Base-by-base conservation (phyloP, 1,139 yeast genomes). In the Yamadazyma siamensis region DNA sequence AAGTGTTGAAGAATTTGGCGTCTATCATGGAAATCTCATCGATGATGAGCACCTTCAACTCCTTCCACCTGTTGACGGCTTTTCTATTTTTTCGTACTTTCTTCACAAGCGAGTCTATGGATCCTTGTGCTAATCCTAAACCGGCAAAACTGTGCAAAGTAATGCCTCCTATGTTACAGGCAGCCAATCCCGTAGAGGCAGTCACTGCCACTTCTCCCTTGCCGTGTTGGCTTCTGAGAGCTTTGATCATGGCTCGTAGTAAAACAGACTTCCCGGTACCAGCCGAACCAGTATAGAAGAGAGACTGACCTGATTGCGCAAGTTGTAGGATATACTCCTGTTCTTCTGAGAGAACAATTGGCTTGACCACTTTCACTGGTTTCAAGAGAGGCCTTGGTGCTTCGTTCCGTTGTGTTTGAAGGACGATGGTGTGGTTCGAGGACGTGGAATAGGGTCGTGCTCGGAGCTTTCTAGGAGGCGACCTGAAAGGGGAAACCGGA, bases 21-120 rank as follows among this genome's bases (percentile, higher is more conserved):
- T 85, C 88, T 26, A 88, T 77, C 96, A 88, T 88, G 5, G 95
- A 86, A 6, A 88, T 74, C 50, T 88, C 96, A 59, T 88, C 96
- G 30, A 88, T 75, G 32, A 88, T 72, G 28, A 88, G 61, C 2
- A 84, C 95, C 35, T 71, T 67, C 5, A 77, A 58, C 2, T 56
- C 51, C 23, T 51, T 53, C 96, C 96, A 88, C 26, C 84, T 66
- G n/a, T 58, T 59, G 5, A 52, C 41, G 8, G 77, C 72, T 38
- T 72, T 73, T 35, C 65, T 71, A 30, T 75, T 76, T 33, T 76
- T 56, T 39, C 68, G 72, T 8, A 87, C 71, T 41, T 73, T 80
- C 39, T 68, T 75, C 10, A 76, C 55, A 15, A 86, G 52, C 3
- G 54, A 51, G 0, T 60, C 54, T 0, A 53, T 46, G 1, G 51